phyloP scores from a whole-genome alignment of 2,329 filamentous ascomycete genomes.

The Drechslerella dactyloides region DNA sequence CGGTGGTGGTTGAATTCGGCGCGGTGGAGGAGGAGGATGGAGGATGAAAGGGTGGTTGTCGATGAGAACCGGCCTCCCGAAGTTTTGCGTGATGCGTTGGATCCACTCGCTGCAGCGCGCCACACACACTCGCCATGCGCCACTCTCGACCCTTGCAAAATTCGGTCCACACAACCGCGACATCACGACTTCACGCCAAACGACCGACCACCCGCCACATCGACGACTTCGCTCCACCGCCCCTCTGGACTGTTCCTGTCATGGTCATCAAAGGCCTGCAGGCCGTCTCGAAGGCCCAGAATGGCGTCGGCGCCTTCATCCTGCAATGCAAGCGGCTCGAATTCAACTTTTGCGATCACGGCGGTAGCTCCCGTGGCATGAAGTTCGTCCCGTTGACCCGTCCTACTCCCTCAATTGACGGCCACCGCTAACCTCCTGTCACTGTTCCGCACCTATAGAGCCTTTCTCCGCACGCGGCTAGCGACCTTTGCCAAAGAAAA shows the following conservation, averaged over 20 bases:
- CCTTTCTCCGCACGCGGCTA: conserved; percentile 80
- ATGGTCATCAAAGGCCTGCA: conserved; percentile 52
- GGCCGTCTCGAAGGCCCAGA: conserved; percentile 65
- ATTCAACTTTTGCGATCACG: conserved; percentile 97
- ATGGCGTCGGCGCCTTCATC: conserved; percentile 95
- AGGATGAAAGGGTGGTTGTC: neutral
- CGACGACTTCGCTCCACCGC: conserved; percentile 6
- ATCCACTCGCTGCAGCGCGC: neutral
- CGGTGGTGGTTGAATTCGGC: too few relatives aligned
- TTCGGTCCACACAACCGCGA: conserved; percentile 19
- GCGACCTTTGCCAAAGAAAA: conserved; percentile 78
- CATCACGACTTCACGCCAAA: conserved; percentile 15
- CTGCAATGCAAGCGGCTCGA: conserved; percentile 95
- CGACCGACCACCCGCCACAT: conserved; percentile 1
- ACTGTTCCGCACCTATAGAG: conserved; percentile 61
- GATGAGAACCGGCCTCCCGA: neutral
- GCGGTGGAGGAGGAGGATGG: too few relatives aligned
- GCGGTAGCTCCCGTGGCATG: conserved; percentile 91
- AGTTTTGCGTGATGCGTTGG: conserved; percentile 7
- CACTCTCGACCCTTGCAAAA: conserved; percentile 34
- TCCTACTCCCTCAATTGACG: conserved; percentile 28
- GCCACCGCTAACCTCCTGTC: conserved; percentile 12
- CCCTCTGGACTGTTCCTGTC: conserved; percentile 12
- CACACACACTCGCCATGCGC: neutral
- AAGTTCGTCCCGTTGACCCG: conserved; percentile 67